A percentile compares a stretch with the other conserved stretches of the same genome.
These are phyloP conservation scores for Nyctanthes arbortristis DNA, from an alignment of 257 asterid species.

Conservation along the genomic window DNA sequence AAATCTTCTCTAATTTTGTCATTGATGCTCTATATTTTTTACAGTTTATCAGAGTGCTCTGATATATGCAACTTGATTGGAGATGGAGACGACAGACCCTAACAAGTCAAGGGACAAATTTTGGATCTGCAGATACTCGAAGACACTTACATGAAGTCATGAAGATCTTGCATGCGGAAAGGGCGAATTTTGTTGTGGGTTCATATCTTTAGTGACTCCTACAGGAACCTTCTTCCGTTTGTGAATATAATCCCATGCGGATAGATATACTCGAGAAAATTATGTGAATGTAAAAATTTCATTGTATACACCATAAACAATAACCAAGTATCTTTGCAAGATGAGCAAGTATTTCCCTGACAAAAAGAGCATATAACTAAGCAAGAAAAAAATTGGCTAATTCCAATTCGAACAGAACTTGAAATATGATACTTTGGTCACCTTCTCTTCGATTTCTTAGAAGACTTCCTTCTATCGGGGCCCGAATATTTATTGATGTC, in stretches of 20 bases:
- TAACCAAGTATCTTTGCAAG: too few relatives aligned
- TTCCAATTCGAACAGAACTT: too few relatives aligned
- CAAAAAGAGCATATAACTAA: too few relatives aligned
- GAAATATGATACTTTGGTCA: constrained; percentile 31
- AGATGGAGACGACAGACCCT: constrained; percentile 88
- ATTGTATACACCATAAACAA: too few relatives aligned
- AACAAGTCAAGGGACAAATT: background rate
- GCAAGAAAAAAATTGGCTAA: too few relatives aligned
- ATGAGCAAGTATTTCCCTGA: too few relatives aligned
- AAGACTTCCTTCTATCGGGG: constrained; percentile 42
- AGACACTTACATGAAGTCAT: background rate
- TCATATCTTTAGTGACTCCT: background rate
- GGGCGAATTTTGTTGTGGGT: background rate
- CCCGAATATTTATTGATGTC: constrained; percentile 46
- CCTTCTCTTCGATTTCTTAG: constrained; percentile 43
- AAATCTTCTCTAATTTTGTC: background rate
- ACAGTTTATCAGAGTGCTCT: constrained; percentile 87
- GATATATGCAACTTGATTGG: constrained; percentile 88
- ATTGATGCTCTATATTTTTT: constrained; percentile 5
- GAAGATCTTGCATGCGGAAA: background rate
- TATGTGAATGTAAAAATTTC: too few relatives aligned
- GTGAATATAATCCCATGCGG: background rate
- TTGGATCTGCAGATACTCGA: background rate
- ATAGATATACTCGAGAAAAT: too few relatives aligned
- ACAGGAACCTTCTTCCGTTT: background rate